These are phyloP conservation scores for Fusarium robinianum DNA, from an alignment of 2,329 filamentous ascomycete species.

Conservation along the genomic window DNA sequence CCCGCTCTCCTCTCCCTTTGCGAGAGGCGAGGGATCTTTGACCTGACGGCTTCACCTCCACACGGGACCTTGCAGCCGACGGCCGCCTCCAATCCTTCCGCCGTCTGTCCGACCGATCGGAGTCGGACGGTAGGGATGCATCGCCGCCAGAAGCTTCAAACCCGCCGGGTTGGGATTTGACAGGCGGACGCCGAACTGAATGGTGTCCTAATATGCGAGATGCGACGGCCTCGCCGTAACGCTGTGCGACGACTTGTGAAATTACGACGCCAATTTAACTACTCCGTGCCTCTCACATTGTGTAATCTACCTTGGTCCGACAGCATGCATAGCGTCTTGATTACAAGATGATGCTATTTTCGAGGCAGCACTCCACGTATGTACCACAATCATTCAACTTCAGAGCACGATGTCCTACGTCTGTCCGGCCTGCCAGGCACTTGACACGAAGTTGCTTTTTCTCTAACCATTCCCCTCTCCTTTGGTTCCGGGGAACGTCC, in stretches of 20 bases:
- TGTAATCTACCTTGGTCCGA: constrained; percentile 11
- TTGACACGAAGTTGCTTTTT: constrained; percentile 1
- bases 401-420: constrained; percentile 3
- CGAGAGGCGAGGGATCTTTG: constrained; percentile 11
- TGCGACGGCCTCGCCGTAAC: constrained; percentile 8
- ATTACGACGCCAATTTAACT: too few species aligned
- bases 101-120: too few species aligned
- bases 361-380: constrained; percentile 5
- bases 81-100: too few species aligned
- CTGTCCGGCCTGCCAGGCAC: constrained; percentile 4
- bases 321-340: constrained; percentile 10
- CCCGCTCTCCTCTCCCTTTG: constrained; percentile 24
- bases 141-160: too few species aligned
- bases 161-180: too few species aligned
- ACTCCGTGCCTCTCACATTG: too few species aligned
- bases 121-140: too few species aligned
- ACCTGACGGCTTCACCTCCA: constrained; percentile 17
- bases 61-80: constrained; percentile 25
- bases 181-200: not conserved
- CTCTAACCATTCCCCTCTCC: constrained; percentile 13
- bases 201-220: constrained; percentile 8
- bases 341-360: constrained; percentile 21
- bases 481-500: constrained; percentile 8
- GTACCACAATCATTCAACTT: not conserved
- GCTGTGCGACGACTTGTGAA: constrained; percentile 15